phyloP scores from a whole-genome alignment of 2,329 filamentous ascomycete species.

The Cladosporium velox region DNA sequence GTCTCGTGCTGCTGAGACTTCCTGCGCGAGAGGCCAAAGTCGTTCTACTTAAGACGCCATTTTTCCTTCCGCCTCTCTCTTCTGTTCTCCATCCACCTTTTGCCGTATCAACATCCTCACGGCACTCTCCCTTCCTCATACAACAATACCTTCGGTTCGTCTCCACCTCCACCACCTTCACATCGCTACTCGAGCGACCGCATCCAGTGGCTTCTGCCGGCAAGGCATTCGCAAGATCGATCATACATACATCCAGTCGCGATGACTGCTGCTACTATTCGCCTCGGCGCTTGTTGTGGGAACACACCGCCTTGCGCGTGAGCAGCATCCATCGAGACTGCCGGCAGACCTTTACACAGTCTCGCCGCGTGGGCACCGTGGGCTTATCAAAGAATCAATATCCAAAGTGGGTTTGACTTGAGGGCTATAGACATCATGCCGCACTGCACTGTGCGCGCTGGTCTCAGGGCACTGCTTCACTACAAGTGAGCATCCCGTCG shows the following conservation, averaged over 20 bases:
- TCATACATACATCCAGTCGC: constrained; percentile 21
- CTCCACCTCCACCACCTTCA: neutral
- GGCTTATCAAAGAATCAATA: constrained; percentile 22
- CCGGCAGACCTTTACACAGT: constrained; percentile 35
- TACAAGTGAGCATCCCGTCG: constrained; percentile 24
- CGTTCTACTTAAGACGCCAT: neutral
- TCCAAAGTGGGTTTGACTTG: constrained; percentile 35
- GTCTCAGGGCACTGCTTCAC: constrained; percentile 18
- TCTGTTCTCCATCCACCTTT: neutral
- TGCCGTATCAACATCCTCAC: constrained; percentile 9
- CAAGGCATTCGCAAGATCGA: constrained; percentile 10
- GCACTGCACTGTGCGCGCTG: constrained; percentile 28
- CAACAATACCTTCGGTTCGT: constrained; percentile 11
- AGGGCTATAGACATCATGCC: constrained; percentile 35
- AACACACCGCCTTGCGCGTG: constrained; percentile 51
- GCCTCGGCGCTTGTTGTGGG: constrained; percentile 53
- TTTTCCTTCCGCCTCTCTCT: neutral
- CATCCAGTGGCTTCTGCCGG: constrained; percentile 16
- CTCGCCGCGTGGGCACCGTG: constrained; percentile 42
- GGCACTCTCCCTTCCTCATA: neutral
- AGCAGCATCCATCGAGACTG: constrained; percentile 42
- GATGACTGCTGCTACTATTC: constrained; percentile 25
- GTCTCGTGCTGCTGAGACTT: constrained; percentile 16
- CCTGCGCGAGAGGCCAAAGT: constrained; percentile 1
- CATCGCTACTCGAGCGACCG: neutral